Percentiles rank a stretch among this genome's conserved stretches.
Conservation (phyloP, 2,329 filamentous ascomycete species). For the Leptosphaerulina australis region DNA sequence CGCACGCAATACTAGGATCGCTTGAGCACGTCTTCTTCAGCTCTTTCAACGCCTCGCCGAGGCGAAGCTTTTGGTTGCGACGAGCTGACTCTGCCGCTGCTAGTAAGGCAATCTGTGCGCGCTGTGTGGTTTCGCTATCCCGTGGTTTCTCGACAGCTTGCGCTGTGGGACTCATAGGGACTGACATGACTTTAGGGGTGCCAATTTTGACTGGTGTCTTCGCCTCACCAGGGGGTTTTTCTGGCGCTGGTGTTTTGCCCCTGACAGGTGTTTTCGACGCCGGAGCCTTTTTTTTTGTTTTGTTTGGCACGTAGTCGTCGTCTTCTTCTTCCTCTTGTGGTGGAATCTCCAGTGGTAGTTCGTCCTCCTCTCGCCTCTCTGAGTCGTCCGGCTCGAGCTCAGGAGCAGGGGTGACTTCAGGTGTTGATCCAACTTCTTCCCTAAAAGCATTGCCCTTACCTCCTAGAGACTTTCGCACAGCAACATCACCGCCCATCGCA, state of each 20-base stretch:
- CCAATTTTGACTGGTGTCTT: constrained; percentile 41
- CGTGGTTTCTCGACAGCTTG: constrained; percentile 18
- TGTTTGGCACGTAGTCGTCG: constrained; percentile 53
- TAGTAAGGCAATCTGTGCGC: constrained; percentile 48
- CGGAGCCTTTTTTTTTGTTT: constrained; percentile 42
- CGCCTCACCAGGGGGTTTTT: constrained; percentile 38
- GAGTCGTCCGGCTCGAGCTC: constrained; percentile 50
- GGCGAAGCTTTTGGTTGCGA: constrained; percentile 37
- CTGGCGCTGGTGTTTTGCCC: constrained; percentile 42
- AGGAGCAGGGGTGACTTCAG: constrained; percentile 52
- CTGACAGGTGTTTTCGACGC: constrained; percentile 44
- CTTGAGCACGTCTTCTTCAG: constrained; percentile 51
- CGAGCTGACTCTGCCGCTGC: constrained; percentile 51
- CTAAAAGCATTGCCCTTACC: constrained; percentile 50
- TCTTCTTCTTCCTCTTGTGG: constrained; percentile 54
- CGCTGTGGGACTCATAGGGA: constrained; percentile 27
- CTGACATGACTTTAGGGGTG: constrained; percentile 23
- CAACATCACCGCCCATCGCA: constrained; percentile 46
- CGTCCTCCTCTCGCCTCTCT: constrained; percentile 48
- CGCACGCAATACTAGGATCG: constrained; percentile 45
- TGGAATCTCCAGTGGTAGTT: constrained; percentile 37
- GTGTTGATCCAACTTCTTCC: constrained; percentile 53
- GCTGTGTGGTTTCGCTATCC: constrained; percentile 28
- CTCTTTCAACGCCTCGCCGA: constrained; percentile 50
- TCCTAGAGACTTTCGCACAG: constrained; percentile 49